A percentile compares a stretch with the other conserved stretches of the same genome.
Evolutionary conservation across 164 flowering plant genomes (phyloP).

Genomic region (Dillenia suffruticosa): DNA sequence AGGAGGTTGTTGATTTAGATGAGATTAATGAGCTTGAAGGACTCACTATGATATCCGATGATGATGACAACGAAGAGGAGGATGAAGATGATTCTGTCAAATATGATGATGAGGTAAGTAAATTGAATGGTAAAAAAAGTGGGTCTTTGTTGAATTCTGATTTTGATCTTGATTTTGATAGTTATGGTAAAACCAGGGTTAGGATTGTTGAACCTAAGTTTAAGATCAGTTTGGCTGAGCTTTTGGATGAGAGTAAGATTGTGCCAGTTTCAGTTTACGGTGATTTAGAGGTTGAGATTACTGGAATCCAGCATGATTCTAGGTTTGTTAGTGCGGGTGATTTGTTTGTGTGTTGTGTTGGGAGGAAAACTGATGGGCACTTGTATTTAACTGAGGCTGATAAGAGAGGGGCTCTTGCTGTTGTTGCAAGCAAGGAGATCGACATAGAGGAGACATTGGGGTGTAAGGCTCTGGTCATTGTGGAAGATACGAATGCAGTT

Average conservation of each 20-base stretch:
- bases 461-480: constrained; percentile 88
- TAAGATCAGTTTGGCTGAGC: constrained; percentile 77
- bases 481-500: constrained; percentile 79
- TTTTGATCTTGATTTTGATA: constrained; percentile 77
- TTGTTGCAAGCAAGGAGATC: constrained; percentile 91
- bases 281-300: constrained; percentile 72
- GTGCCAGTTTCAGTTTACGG: constrained; percentile 86
- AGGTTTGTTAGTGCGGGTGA: constrained; percentile 75
- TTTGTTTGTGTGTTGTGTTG: constrained; percentile 88
- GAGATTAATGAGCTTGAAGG: constrained; percentile 73
- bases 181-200: constrained; percentile 43
- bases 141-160: constrained; percentile 16
- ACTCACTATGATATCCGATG: constrained; percentile 34
- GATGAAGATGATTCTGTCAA: constrained; percentile 10
- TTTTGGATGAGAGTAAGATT: constrained; percentile 91
- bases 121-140: constrained; percentile 1
- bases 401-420: constrained; percentile 97
- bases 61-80: constrained; percentile 24
- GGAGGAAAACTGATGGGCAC: constrained; percentile 82
- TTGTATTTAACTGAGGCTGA: constrained; percentile 81
- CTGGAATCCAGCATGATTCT: constrained; percentile 93
- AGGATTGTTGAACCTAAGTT: constrained; percentile 89
- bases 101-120: constrained; percentile 28
- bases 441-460: constrained; percentile 81
- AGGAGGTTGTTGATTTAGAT: constrained; percentile 80